Evolutionary conservation across 768 basidiomycete species (phyloP).

Genomic region (Lactarius akahatsu): DNA sequence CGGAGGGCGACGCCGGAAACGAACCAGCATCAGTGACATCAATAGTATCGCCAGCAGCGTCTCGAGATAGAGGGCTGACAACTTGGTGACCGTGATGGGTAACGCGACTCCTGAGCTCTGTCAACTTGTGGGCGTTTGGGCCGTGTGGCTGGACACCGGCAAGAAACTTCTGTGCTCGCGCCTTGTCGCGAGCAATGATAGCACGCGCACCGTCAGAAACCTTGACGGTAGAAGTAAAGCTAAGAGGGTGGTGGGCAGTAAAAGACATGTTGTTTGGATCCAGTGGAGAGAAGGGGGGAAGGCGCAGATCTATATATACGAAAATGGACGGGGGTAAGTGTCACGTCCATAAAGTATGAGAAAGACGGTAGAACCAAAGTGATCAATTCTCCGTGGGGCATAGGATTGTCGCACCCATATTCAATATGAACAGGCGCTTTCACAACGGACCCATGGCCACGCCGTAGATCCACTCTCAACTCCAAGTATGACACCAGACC

Average conservation of each 20-base stretch:
- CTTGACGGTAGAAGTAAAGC: conserved; percentile 46
- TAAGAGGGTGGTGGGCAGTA: conserved; percentile 39
- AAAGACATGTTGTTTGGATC: conserved; percentile 38
- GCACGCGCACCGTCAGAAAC: conserved; percentile 43
- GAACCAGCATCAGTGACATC: conserved; percentile 57
- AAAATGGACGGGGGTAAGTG: not conserved
- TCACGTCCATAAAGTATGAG: not conserved
- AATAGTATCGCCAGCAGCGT: conserved; percentile 39
- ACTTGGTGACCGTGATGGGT: conserved; percentile 26
- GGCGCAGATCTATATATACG: conserved; percentile 20
- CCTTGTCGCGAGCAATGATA: conserved; percentile 52
- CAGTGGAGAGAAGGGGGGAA: not conserved
- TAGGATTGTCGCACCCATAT: not conserved
- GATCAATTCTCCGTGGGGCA: not conserved
- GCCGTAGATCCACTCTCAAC: not conserved
- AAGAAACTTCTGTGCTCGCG: conserved; percentile 56
- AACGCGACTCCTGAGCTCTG: conserved; percentile 32
- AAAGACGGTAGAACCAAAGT: not conserved
- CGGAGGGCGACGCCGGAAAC: not conserved
- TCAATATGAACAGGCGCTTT: not conserved
- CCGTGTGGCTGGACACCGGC: conserved; percentile 55
- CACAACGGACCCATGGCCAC: not conserved
- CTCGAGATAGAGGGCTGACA: conserved; percentile 13
- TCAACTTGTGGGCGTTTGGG: conserved; percentile 38
- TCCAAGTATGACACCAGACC: not conserved